phyloP scores from a whole-genome alignment of 257 asterid species.

The Solanum clarkiae region DNA sequence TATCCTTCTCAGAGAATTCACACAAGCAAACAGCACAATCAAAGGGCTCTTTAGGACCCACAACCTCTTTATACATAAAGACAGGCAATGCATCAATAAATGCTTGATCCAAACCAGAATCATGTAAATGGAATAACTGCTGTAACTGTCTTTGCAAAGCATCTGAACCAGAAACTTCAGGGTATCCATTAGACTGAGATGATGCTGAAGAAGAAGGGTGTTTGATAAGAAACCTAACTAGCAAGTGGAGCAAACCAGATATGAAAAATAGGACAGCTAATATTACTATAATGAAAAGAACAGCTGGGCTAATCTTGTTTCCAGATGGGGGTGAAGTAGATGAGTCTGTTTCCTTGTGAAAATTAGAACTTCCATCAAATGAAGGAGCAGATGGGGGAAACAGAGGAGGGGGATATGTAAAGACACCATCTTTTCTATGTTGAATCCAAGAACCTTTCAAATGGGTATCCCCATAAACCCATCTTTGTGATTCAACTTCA shows the following conservation, averaged over 20 bases:
- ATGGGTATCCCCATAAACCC: constrained; percentile 32
- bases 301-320: constrained; percentile 72
- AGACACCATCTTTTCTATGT: constrained; percentile 38
- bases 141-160: constrained; percentile 83
- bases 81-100: constrained; percentile 84
- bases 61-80: constrained; percentile 66
- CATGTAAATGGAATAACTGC: constrained; percentile 82
- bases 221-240: constrained; percentile 77
- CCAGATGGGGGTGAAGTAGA: constrained; percentile 42
- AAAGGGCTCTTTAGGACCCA: constrained; percentile 79
- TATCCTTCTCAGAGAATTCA: constrained; percentile 65
- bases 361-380: constrained; percentile 12
- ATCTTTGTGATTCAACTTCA: constrained; percentile 19
- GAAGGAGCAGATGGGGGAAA: constrained; percentile 20
- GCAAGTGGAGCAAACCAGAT: constrained; percentile 88
- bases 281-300: constrained; percentile 64
- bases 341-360: constrained; percentile 21
- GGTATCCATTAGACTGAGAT: constrained; percentile 42
- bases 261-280: constrained; percentile 80
- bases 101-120: constrained; percentile 85
- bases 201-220: constrained; percentile 39
- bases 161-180: constrained; percentile 55
- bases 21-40: constrained; percentile 94
- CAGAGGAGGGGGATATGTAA: constrained; percentile 35
- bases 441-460: constrained; percentile 53